A percentile compares a stretch with the other conserved stretches of the same genome.
Conservation (phyloP, 768 basidiomycete species). For the Suillus subalutaceus region DNA sequence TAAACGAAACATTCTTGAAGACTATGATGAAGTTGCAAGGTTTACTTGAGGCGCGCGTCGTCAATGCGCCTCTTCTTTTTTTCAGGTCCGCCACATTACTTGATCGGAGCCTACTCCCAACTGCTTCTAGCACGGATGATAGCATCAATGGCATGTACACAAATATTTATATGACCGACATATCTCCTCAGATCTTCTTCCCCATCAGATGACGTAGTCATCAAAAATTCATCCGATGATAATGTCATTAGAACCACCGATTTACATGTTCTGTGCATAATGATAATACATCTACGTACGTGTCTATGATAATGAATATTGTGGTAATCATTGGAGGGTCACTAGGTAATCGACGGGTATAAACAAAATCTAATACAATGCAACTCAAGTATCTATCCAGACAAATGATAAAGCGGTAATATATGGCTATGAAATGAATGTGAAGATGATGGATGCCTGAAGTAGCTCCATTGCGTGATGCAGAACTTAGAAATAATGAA, state of each 20-base stretch:
- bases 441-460: background rate
- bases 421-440: conserved; percentile 3
- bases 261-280: background rate
- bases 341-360: background rate
- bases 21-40: background rate
- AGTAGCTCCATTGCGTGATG: background rate
- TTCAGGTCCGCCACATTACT: background rate
- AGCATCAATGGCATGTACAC: no score
- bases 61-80: background rate
- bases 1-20: no score
- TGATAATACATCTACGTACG: background rate
- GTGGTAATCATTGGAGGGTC: background rate
- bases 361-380: background rate
- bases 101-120: background rate
- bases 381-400: conserved; percentile 6
- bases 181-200: conserved; percentile 4
- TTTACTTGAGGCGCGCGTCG: background rate
- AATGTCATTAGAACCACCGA: background rate
- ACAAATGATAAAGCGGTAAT: background rate
- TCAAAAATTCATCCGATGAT: no score
- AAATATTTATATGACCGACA: background rate
- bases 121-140: conserved; percentile 1
- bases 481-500: conserved; percentile 6
- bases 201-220: background rate
- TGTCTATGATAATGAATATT: background rate